phyloP scores from a whole-genome alignment of 352 stramenopile species.

The Phytophthora palmivora region DNA sequence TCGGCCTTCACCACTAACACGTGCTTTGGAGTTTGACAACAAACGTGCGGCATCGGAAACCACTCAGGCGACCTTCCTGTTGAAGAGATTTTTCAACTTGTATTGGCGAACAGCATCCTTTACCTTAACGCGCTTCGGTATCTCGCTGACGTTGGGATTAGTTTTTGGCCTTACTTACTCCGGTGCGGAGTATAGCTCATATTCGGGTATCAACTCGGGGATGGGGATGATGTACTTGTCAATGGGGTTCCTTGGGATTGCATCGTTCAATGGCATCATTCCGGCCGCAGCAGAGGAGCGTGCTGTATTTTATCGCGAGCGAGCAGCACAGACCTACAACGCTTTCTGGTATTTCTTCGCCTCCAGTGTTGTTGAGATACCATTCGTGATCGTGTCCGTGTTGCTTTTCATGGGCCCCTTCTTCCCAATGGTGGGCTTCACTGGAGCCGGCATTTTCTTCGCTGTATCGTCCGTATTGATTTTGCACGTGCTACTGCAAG shows the following conservation, averaged over 20 bases:
- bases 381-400: slow-evolving; percentile 1
- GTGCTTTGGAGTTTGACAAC: slow-evolving; percentile 7
- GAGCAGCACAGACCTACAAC: slow-evolving; percentile 24
- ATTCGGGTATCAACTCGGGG: slow-evolving; percentile 19
- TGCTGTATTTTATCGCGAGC: slow-evolving; percentile 20
- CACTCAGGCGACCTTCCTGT: slow-evolving; percentile 21
- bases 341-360: slow-evolving; percentile 26
- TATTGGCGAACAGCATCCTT: slow-evolving; percentile 26
- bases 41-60: slow-evolving; percentile 22
- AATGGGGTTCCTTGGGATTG: slow-evolving; percentile 10
- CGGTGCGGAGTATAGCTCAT: slow-evolving; percentile 1
- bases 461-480: slow-evolving; percentile 34
- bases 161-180: slow-evolving; percentile 1
- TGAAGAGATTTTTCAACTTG: slow-evolving; percentile 9
- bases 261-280: slow-evolving; percentile 10
- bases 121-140: slow-evolving; percentile 17
- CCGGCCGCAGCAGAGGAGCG: slow-evolving; percentile 5
- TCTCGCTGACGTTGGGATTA: slow-evolving; percentile 5
- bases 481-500: slow-evolving; percentile 31
- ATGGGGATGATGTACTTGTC: slow-evolving; percentile 16
- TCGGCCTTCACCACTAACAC: background rate
- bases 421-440: slow-evolving; percentile 23
- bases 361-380: slow-evolving; percentile 14
- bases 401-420: slow-evolving; percentile 17
- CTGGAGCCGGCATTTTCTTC: slow-evolving; percentile 26